A percentile compares a stretch with the other conserved stretches of the same genome.
Conservation (phyloP, 2,329 filamentous ascomycete species). For the Penicillium sp. region DNA sequence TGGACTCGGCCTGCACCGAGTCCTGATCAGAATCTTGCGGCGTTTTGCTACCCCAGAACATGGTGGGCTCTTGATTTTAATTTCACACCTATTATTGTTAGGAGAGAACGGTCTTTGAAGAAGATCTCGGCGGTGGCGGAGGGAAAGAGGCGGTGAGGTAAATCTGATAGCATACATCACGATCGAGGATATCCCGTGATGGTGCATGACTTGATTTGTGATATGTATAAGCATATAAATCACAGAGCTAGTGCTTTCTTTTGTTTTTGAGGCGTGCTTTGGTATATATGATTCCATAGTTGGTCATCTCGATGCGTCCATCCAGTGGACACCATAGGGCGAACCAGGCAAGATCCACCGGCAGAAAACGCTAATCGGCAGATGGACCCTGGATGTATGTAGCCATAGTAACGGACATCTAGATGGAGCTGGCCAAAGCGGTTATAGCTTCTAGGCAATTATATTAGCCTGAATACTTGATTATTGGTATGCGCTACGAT, state of each 20-base stretch:
- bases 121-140: constrained; percentile 1
- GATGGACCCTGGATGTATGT: too few species aligned
- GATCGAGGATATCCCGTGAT: neutral
- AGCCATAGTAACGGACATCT: too few species aligned
- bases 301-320: neutral
- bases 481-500: neutral
- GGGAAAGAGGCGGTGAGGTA: constrained; percentile 11
- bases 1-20: constrained; percentile 28
- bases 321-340: too few species aligned
- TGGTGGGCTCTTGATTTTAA: constrained; percentile 10
- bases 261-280: neutral
- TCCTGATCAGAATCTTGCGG: constrained; percentile 30
- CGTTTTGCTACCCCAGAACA: constrained; percentile 35
- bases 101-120: neutral
- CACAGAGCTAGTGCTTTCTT: too few species aligned
- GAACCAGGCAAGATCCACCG: neutral
- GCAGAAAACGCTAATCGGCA: constrained; percentile 1
- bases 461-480: too few species aligned
- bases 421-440: too few species aligned
- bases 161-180: neutral
- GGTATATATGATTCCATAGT: neutral
- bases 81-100: neutral
- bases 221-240: too few species aligned
- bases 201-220: too few species aligned
- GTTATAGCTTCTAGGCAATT: too few species aligned